Evolutionary conservation across 805 yeast genomes (phyloP).

Genomic region (Pichia nakasei): DNA sequence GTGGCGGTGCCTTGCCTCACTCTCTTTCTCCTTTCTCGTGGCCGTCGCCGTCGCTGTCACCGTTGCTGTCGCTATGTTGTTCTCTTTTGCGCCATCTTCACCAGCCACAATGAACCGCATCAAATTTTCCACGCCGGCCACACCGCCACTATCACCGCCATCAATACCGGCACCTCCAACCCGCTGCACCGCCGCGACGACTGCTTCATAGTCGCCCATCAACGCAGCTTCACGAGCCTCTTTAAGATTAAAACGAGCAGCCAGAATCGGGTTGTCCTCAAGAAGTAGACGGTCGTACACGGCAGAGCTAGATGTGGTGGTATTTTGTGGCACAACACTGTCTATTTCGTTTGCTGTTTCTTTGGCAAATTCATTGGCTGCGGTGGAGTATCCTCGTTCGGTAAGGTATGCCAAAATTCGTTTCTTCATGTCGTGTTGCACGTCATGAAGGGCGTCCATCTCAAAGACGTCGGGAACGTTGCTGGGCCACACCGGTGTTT

Average conservation of each 20-base stretch:
- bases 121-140: neutral
- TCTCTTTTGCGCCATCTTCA: too few species aligned
- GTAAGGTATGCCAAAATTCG: slow-evolving; percentile 6
- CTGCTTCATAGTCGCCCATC: neutral
- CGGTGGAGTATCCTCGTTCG: slow-evolving; percentile 6
- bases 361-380: neutral
- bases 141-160: neutral
- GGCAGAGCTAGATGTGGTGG: neutral
- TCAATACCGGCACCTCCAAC: too few species aligned
- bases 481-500: slow-evolving; percentile 7
- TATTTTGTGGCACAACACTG: too few species aligned
- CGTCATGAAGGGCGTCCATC: slow-evolving; percentile 6
- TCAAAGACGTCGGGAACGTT: slow-evolving; percentile 11
- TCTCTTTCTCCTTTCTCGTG: slow-evolving; percentile 49
- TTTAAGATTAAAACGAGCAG: neutral
- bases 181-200: neutral
- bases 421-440: slow-evolving; percentile 6
- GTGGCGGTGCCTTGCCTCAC: slow-evolving; percentile 10
- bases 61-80: too few species aligned
- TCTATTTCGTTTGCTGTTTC: neutral
- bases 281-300: neutral
- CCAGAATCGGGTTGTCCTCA: neutral
- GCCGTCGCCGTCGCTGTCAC: too few species aligned
- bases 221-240: neutral
- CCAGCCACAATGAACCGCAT: neutral